These are phyloP conservation scores for Nepenthes alata DNA, from an alignment of 179 eudicot genomes.

Conservation along the genomic window DNA sequence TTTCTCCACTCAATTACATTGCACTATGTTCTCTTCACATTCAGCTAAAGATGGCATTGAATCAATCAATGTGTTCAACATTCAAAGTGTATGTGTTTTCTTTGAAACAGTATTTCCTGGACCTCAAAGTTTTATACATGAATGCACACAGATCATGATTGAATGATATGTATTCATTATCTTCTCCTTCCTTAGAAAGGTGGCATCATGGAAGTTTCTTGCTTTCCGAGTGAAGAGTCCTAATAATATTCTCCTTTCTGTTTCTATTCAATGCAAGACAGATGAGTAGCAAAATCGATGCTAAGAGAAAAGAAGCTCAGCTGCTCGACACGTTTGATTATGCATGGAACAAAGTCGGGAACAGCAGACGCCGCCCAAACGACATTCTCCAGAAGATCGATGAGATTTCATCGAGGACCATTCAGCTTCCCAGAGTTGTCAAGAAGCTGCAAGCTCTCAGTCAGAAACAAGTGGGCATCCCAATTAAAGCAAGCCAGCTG, in stretches of 20 bases:
- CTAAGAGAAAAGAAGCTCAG: conserved; percentile 61
- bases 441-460: conserved; percentile 30
- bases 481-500: conserved; percentile 37
- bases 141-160: not conserved
- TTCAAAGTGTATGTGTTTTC: too few relatives aligned
- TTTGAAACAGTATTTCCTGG: too few relatives aligned
- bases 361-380: conserved; percentile 55
- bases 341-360: conserved; percentile 81
- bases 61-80: too few relatives aligned
- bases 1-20: too few relatives aligned
- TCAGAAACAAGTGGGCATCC: conserved; percentile 47
- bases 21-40: too few relatives aligned
- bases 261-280: conserved; percentile 14
- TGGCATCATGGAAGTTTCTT: not conserved
- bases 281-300: conserved; percentile 63
- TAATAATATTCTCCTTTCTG: not conserved
- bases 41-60: too few relatives aligned
- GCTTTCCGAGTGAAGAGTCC: not conserved
- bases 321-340: conserved; percentile 67
- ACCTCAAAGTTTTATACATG: too few relatives aligned
- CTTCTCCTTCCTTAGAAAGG: not conserved
- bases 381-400: conserved; percentile 44
- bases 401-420: conserved; percentile 11
- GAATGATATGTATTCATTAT: not conserved
- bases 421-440: conserved; percentile 19